These are phyloP conservation scores for Pseudogymnoascus sp. DNA, from an alignment of 2,329 filamentous ascomycete genomes.

Conservation along the genomic window DNA sequence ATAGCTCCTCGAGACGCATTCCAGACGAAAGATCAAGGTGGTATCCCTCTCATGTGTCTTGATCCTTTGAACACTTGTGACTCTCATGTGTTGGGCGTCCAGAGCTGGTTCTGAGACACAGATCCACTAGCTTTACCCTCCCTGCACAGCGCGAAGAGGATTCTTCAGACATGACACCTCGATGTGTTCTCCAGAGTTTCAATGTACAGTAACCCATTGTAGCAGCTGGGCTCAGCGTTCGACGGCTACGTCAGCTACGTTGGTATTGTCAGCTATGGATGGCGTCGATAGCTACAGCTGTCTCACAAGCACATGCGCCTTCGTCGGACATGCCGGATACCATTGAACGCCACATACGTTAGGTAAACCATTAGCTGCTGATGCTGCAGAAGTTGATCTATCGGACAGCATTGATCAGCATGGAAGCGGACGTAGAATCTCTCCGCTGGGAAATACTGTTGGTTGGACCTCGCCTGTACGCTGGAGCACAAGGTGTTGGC, in stretches of 20 bases:
- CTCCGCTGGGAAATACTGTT: background rate
- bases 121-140: background rate
- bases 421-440: background rate
- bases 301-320: constrained; percentile 1
- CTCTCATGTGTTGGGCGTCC: background rate
- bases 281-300: background rate
- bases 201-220: background rate
- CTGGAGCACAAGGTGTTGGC: background rate
- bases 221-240: background rate
- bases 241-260: background rate
- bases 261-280: background rate
- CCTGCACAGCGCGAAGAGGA: background rate
- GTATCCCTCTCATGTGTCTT: background rate
- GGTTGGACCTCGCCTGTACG: background rate
- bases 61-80: background rate
- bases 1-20: background rate
- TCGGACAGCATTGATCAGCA: background rate
- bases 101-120: background rate
- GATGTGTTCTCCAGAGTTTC: background rate
- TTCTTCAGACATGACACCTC: background rate
- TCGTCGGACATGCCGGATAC: background rate
- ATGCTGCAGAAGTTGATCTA: background rate
- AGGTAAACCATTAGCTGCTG: background rate
- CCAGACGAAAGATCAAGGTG: background rate
- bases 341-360: background rate